Percentiles rank a stretch among this genome's conserved stretches.
Evolutionary conservation across 139 green algal genomes (phyloP).

Genomic region (Chlamydomonas incerta): DNA sequence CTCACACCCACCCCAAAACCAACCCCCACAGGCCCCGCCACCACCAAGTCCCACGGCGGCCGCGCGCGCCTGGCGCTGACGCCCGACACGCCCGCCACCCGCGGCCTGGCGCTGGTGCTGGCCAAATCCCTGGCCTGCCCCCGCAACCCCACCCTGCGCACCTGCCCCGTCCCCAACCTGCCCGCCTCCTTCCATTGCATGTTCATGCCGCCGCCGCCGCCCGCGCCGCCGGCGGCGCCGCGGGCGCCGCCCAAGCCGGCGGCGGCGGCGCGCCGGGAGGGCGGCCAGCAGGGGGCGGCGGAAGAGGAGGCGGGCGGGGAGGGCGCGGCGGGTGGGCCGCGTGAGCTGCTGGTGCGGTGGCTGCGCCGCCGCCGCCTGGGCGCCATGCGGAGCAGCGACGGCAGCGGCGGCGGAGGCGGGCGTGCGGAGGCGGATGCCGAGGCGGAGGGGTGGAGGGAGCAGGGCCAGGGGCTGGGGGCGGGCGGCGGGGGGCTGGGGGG

Average conservation of each 20-base stretch:
- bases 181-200: slow-evolving; percentile 67
- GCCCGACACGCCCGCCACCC: slow-evolving; percentile 64
- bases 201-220: slow-evolving; percentile 54
- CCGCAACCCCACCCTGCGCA: slow-evolving; percentile 45
- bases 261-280: not conserved
- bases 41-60: not conserved
- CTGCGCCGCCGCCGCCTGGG: not conserved
- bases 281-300: not conserved
- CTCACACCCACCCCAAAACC: not conserved
- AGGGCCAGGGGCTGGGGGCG: not conserved
- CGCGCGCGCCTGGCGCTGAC: slow-evolving; percentile 58
- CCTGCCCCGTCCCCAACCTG: slow-evolving; percentile 45
- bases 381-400: slow-evolving; percentile 22
- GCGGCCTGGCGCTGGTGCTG: slow-evolving; percentile 39
- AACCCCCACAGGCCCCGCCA: slow-evolving; percentile 62
- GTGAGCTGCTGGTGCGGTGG: not conserved
- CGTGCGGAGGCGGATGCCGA: not conserved
- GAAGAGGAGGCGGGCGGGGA: not conserved
- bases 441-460: not conserved
- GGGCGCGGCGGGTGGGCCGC: not conserved
- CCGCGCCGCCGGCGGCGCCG: not conserved
- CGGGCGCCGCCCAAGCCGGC: not conserved
- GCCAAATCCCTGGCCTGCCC: slow-evolving; percentile 72
- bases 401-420: not conserved
- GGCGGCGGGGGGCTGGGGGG: not conserved